A percentile compares a stretch with the other conserved stretches of the same genome.
Evolutionary conservation across 2,329 filamentous ascomycete species (phyloP).

Genomic region (Fusarium protoensiforme): DNA sequence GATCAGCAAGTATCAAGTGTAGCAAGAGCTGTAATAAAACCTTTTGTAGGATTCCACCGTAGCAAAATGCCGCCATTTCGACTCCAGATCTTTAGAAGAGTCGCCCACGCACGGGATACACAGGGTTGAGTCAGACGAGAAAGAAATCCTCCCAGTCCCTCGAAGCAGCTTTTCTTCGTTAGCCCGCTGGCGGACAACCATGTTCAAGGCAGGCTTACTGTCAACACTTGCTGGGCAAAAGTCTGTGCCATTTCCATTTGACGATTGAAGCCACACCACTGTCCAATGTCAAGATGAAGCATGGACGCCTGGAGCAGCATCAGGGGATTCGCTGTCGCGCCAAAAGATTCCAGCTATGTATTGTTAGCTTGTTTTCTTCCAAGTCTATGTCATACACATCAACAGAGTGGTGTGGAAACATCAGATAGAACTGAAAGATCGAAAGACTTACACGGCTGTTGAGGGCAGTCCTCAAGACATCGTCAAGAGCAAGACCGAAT

Average conservation of each 20-base stretch:
- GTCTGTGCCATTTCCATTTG: slow-evolving; percentile 36
- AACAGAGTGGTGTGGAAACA: not conserved
- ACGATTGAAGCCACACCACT: slow-evolving; percentile 38
- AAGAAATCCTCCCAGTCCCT: slow-evolving; percentile 31
- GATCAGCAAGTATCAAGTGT: slow-evolving; percentile 16
- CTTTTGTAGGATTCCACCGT: slow-evolving; percentile 38
- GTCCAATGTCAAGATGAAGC: slow-evolving; percentile 37
- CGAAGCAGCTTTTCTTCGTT: slow-evolving; percentile 33
- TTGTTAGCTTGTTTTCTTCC: not conserved
- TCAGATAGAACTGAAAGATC: not conserved
- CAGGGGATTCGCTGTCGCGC: slow-evolving; percentile 22
- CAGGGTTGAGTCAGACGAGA: slow-evolving; percentile 28
- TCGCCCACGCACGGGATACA: slow-evolving; percentile 26
- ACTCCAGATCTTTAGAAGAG: slow-evolving; percentile 29
- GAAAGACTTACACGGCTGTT: slow-evolving; percentile 27
- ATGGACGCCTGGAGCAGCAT: slow-evolving; percentile 38
- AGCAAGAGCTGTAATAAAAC: slow-evolving; percentile 6
- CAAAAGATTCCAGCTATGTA: slow-evolving; percentile 25
- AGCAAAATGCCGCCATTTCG: slow-evolving; percentile 36
- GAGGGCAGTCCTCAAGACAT: slow-evolving; percentile 25
- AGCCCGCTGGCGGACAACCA: not conserved
- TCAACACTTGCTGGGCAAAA: slow-evolving; percentile 29
- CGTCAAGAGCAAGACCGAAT: slow-evolving; percentile 38
- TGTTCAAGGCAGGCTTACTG: slow-evolving; percentile 17
- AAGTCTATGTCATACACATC: not conserved